Evolutionary conservation across 768 basidiomycete species (phyloP), one percentile per base, ranked within the genome.

Genomic region (Naematelia aurantialba): DNA sequence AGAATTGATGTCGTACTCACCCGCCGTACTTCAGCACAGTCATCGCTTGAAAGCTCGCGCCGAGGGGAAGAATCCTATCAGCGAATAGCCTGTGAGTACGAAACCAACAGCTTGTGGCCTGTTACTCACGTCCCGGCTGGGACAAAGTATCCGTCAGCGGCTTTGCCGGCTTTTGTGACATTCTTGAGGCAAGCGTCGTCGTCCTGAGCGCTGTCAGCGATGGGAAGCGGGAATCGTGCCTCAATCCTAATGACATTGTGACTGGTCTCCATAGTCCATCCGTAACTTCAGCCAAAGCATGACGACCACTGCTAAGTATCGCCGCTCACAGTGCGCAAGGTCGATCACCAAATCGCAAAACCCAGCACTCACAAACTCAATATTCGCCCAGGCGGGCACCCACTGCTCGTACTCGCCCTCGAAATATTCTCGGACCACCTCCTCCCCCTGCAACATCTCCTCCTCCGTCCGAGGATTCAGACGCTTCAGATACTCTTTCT

Each of bases 1-100:
- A 39, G 17, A 17, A 39, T 8, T 39, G 17, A 39, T 17, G 34
- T 17, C 34, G 17, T 14, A 58, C 67, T 63, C 52, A 69, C 67
- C 74, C 76, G 24, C 76, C 76, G 44, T 77, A 77, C 48, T 75
- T 72, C 29, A 77, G 52, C 5, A 77, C 72, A 17, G 74, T 75
- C 65, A 69, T 70, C 29, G 67, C 54, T 13, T 68, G 72, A 45
- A 77, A 63, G 11, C 69, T 64, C 1, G 74, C 76, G 5, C 76
- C 76, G 2, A 77, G 66, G 1, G 73, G 70, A 24, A 76, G 56
- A 12, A 73, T 70, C 4, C 73, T 70, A 31, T 5, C 4, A 25
- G 5, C 30, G 4, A n/a, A 17, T n/a, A 31, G 11, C 5, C 11
- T 52, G n/a, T 52, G 13, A 39, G 34, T 39, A 17, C n/a, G n/a